Evolutionary conservation across 176 grass and related monocot species (phyloP).

Genomic region (Thalia dealbata): DNA sequence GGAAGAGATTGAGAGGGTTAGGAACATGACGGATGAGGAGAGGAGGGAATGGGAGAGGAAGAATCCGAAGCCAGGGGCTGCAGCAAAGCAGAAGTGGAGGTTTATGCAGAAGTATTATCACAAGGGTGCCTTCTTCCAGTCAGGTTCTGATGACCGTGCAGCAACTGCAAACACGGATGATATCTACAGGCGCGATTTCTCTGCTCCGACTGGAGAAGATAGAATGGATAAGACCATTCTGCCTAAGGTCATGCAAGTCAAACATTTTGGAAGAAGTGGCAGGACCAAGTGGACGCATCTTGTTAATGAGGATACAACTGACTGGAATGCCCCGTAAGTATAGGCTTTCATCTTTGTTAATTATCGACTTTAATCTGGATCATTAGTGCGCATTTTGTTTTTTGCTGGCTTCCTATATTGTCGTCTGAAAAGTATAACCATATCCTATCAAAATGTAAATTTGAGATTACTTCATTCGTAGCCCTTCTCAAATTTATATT

Average conservation of each 20-base stretch:
- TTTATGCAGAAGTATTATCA: conserved; percentile 99
- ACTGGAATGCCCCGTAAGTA: conserved; percentile 69
- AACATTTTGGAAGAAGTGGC: conserved; percentile 89
- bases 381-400: too few relatives aligned
- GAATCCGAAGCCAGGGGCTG: conserved; percentile 39
- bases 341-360: too few relatives aligned
- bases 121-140: conserved; percentile 93
- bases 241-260: conserved; percentile 99
- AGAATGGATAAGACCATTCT: conserved; percentile 95
- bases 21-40: conserved; percentile 95
- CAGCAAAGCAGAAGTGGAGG: conserved; percentile 73
- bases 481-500: too few relatives aligned
- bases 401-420: too few relatives aligned
- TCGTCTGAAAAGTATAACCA: too few relatives aligned
- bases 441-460: too few relatives aligned
- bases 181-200: conserved; percentile 80
- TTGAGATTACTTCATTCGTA: too few relatives aligned
- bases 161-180: conserved; percentile 43
- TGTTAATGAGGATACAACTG: conserved; percentile 90
- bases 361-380: too few relatives aligned
- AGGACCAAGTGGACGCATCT: conserved; percentile 99
- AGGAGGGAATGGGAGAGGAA: conserved; percentile 24
- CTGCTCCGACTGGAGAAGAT: conserved; percentile 78
- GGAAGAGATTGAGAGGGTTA: conserved; percentile 90
- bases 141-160: conserved; percentile 43